These are phyloP conservation scores for Saccharomycopsis fermentans DNA, from an alignment of 805 yeast genomes.

Conservation along the genomic window DNA sequence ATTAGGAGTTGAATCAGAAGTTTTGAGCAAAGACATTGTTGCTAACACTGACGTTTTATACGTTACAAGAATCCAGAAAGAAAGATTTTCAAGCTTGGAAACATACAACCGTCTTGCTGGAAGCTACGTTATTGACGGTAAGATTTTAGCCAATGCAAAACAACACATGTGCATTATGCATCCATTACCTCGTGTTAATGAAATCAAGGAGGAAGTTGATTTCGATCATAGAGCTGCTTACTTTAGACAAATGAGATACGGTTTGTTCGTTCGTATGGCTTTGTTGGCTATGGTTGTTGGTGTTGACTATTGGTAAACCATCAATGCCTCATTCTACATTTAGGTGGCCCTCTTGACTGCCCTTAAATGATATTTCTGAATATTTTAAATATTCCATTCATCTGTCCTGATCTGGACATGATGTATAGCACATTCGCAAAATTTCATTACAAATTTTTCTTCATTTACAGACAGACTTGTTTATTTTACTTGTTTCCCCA, in stretches of 20 bases:
- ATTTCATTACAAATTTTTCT: neutral
- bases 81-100: conserved; percentile 68
- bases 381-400: neutral
- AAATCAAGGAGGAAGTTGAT: conserved; percentile 96
- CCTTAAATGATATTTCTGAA: neutral
- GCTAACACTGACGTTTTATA: conserved; percentile 89
- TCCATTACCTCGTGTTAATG: conserved; percentile 95
- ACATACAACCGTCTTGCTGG: conserved; percentile 87
- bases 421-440: neutral
- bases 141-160: conserved; percentile 82
- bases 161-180: conserved; percentile 99
- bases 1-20: conserved; percentile 64
- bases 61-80: conserved; percentile 97
- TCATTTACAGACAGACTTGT: neutral
- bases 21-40: conserved; percentile 73
- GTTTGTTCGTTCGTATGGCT: conserved; percentile 98
- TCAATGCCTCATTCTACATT: neutral
- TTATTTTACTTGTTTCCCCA: neutral
- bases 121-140: conserved; percentile 85
- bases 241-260: conserved; percentile 99
- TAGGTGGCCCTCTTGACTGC: neutral
- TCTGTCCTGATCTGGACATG: neutral
- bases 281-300: conserved; percentile 96
- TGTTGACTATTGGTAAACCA: conserved; percentile 50
- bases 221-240: conserved; percentile 99